These are phyloP conservation scores for Dactylellina leptospora DNA, from an alignment of 2,329 filamentous ascomycete species.

Conservation along the genomic window DNA sequence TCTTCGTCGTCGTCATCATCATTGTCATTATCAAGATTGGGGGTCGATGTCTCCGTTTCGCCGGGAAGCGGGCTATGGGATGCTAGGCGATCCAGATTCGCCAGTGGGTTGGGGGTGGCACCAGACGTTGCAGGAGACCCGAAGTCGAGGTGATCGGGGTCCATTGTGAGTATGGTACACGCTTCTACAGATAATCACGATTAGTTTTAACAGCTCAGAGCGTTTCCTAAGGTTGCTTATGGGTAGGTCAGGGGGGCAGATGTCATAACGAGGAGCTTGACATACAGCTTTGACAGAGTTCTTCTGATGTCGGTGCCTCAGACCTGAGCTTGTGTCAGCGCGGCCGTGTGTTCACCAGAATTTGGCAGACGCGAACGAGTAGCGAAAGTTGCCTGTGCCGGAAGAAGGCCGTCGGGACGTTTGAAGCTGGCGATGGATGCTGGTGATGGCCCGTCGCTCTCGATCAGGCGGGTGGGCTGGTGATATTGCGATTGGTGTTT, in stretches of 20 bases:
- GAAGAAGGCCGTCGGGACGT: no score
- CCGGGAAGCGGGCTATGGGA: constrained; percentile 49
- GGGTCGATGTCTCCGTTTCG: constrained; percentile 51
- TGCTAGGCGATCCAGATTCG: constrained; percentile 46
- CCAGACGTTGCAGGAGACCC: constrained; percentile 49
- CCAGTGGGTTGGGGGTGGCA: constrained; percentile 41
- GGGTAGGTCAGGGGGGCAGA: no score
- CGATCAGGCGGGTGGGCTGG: constrained; percentile 3
- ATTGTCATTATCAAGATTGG: constrained; percentile 49
- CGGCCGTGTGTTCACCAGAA: no score
- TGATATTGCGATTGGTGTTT: constrained; percentile 7
- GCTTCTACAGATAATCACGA: not conserved
- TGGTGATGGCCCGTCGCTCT: not conserved
- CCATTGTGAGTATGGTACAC: constrained; percentile 23
- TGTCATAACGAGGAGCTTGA: no score
- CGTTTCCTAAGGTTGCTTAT: no score
- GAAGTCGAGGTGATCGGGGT: constrained; percentile 41
- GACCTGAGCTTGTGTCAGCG: no score
- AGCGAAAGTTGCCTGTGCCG: no score
- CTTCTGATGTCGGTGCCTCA: no score
- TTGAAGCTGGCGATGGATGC: constrained; percentile 19
- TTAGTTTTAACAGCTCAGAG: not conserved
- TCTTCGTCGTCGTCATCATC: constrained; percentile 54
- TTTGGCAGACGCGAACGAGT: not conserved
- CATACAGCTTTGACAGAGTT: no score